phyloP scores from a whole-genome alignment of 1,284 basidiomycete species.

The Coniferiporia weirii region DNA sequence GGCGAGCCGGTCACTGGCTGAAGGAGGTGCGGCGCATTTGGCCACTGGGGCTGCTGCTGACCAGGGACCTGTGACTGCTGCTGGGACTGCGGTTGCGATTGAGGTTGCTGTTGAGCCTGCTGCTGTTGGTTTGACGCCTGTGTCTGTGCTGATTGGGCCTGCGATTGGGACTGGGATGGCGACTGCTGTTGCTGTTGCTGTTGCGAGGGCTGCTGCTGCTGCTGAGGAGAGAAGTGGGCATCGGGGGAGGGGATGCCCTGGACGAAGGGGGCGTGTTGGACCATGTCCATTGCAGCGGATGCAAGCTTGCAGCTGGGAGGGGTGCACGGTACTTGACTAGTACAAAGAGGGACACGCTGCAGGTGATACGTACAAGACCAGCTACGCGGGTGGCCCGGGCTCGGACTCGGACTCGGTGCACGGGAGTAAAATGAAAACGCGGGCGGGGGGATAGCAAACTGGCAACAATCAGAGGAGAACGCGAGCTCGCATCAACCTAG shows the following conservation, averaged over 20 bases:
- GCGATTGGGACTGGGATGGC: conserved; percentile 9
- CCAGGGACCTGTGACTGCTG: conserved; percentile 18
- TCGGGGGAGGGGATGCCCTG: conserved; percentile 31
- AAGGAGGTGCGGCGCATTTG: conserved; percentile 24
- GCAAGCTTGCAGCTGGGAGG: neutral
- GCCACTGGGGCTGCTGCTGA: conserved; percentile 28
- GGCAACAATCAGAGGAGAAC: too few relatives aligned
- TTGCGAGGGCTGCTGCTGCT: conserved; percentile 25
- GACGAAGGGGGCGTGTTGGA: conserved; percentile 24
- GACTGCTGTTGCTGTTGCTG: conserved; percentile 18
- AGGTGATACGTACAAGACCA: too few relatives aligned
- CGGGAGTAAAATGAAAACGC: too few relatives aligned
- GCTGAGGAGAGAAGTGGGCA: conserved; percentile 29
- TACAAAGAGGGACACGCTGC: too few relatives aligned
- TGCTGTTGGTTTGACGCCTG: conserved; percentile 7
- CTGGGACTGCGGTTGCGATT: conserved; percentile 13
- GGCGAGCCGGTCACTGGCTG: conserved; percentile 30
- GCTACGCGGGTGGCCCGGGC: too few relatives aligned
- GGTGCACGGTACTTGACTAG: too few relatives aligned
- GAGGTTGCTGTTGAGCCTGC: conserved; percentile 16
- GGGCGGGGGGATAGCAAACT: too few relatives aligned
- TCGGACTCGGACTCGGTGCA: too few relatives aligned
- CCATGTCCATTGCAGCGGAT: conserved; percentile 19
- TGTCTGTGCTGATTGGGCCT: conserved; percentile 18
- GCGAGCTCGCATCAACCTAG: neutral